Conservation (phyloP, 768 basidiomycete genomes). For the Pleurotus giganteus region DNA sequence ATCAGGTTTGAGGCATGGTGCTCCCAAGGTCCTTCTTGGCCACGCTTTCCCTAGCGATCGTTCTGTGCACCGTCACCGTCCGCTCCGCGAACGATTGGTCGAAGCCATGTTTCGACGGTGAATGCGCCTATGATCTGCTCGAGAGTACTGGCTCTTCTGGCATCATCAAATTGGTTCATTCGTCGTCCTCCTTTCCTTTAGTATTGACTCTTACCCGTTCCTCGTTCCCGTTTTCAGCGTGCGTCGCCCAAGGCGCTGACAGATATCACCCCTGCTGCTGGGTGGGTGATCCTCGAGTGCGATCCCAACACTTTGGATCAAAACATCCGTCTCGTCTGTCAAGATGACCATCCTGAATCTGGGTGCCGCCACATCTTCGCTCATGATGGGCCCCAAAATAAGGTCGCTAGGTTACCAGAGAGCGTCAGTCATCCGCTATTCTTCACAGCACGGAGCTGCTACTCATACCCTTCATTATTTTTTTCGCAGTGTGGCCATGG, state of each 20-base stretch:
- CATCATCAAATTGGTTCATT: neutral
- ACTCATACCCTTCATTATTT: neutral
- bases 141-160: neutral
- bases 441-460: neutral
- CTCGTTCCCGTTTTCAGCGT: neutral
- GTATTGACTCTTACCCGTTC: neutral
- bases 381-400: conserved; percentile 39
- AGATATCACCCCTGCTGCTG: conserved; percentile 2
- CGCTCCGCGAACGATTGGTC: conserved; percentile 25
- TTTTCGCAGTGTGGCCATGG: conserved; percentile 6
- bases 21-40: no score
- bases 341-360: conserved; percentile 19
- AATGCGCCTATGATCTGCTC: conserved; percentile 19
- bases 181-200: no score
- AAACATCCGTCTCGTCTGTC: neutral
- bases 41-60: no score
- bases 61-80: no score
- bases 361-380: conserved; percentile 39
- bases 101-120: conserved; percentile 21
- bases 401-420: conserved; percentile 52
- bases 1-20: no score
- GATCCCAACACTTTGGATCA: neutral
- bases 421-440: conserved; percentile 32
- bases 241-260: neutral
- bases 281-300: neutral